Conservation (phyloP, 345 rosid species). For the Geranium brycei region DNA sequence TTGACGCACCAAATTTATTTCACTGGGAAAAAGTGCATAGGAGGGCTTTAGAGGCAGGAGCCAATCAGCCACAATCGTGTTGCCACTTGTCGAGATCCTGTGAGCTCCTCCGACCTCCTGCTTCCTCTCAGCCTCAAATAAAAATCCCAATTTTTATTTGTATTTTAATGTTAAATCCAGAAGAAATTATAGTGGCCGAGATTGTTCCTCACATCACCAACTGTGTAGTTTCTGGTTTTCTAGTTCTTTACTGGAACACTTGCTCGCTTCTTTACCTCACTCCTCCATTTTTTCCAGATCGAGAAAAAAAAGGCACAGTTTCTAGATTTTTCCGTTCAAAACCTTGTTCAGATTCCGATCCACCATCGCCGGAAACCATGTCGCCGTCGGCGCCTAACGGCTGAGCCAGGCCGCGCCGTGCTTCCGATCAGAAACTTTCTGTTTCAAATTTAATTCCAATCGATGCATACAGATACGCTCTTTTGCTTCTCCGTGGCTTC, state of each 20-base stretch:
- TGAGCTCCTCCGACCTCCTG: neutral
- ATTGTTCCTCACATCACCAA: neutral
- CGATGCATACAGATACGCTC: neutral
- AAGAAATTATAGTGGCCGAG: neutral
- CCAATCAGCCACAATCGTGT: neutral
- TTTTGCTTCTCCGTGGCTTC: neutral
- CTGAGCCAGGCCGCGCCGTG: neutral
- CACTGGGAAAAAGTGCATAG: neutral
- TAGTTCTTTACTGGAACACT: neutral
- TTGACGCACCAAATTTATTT: neutral
- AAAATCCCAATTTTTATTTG: neutral
- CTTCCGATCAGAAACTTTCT: neutral
- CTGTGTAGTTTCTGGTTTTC: neutral
- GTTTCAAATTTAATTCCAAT: neutral
- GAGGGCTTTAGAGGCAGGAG: neutral
- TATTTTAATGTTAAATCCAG: too few species aligned
- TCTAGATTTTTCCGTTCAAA: neutral
- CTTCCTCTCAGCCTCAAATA: neutral
- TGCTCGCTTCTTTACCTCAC: neutral
- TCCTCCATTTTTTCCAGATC: neutral
- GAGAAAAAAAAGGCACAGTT: neutral
- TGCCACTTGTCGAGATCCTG: neutral
- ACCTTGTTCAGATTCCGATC: neutral
- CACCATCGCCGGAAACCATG: neutral
- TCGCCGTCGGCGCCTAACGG: neutral